Evolutionary conservation across 2,329 filamentous ascomycete species (phyloP), one percentile per base, ranked within the genome.

Genomic region (Coniochaeta sp.): DNA sequence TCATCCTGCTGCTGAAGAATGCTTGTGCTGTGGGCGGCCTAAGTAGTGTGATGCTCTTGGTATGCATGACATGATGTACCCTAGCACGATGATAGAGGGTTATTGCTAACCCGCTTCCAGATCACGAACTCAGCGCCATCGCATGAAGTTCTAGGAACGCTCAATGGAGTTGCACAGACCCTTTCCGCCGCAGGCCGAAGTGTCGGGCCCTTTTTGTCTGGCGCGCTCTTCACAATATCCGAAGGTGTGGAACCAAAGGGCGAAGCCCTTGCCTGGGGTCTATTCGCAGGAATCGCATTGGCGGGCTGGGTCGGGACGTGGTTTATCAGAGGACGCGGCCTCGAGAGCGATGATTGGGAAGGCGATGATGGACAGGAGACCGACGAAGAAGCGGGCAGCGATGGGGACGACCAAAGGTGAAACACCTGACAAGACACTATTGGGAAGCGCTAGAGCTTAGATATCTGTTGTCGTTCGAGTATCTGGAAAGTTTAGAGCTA

Each of bases 101-200:
- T 19, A 19, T n/a, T 24, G 43, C 28, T 38, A n/a, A 47, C 59
- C 26, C 38, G 24, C 33, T 16, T 43, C 16, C 64, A 93, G 90
- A 93, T 99, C 65, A 98, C 92, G 40, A 99, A 99, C 68, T 96
- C 90, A 1, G 91, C 92, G 0, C 90, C 92, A 0, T 91, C 93
- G 8, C 85, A 93, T 72, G 87, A 89, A 6, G 92, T 90, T 0
- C 82, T 99, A 0, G 95, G 95, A 3, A 92, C 91, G 0, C 81
- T 99, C 28, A 97, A 99, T 69, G 95, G 95, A 11, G 83, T 98
- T 34, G 95, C 95, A 0, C 95, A 99, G 73, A 96, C 92, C 0
- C 84, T 99, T 0, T 96, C 91, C 0, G 95, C 95, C 0, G 91
- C 90, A 0, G 95, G 95, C 9, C 87, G 95, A 62, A 92, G 93